Base-by-base conservation (phyloP, 2,329 filamentous ascomycete species). In the Hysterium pulicare region DNA sequence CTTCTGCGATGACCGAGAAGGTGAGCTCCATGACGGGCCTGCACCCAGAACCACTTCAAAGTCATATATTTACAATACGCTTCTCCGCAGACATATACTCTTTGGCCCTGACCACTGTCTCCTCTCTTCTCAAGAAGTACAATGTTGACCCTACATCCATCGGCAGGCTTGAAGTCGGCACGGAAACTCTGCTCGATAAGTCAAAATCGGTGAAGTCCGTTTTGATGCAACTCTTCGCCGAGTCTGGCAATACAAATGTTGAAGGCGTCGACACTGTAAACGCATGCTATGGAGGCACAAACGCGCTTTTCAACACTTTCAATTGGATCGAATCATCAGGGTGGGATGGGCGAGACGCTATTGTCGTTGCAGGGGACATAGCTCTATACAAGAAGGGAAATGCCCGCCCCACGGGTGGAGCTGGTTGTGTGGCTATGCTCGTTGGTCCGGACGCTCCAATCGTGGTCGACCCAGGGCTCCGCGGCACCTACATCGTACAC, bases 121-220 rank as follows among this genome's bases (percentile, higher is more conserved):
- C 74, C 48, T 73, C 72, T 46, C 72, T 77, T 24, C 62, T 77
- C 54, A 70, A 69, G 48, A 77, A 76, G 54, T 75, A 76, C 71
- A 70, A 70, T 41, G 65, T 77, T 54, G 72, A 76, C 54, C 71
- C 72, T 46, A 72, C 69, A 50, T 63, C 61, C 41, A 76, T 77
- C 55, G 74, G 74, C 49, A 68, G 74, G 55, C 62, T 77, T 47
- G 74, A 77, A 55, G 74, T 77, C 47, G 74, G 74, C 56, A 77
- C 74, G 40, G 74, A 77, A 68, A 76, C 74, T 20, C 62, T 76
- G 30, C 69, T 77, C 47, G 74, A 77, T 70, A 77, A 77, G 69
- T 75, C 73, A 44, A 77, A 77, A 61, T 76, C 74, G 16, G 71
- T 75, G 58, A 77, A 77, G 66, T 73, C 72, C 4, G 72, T 77